These are phyloP conservation scores for Dovyalis caffra DNA, from an alignment of 345 rosid species.

Conservation along the genomic window DNA sequence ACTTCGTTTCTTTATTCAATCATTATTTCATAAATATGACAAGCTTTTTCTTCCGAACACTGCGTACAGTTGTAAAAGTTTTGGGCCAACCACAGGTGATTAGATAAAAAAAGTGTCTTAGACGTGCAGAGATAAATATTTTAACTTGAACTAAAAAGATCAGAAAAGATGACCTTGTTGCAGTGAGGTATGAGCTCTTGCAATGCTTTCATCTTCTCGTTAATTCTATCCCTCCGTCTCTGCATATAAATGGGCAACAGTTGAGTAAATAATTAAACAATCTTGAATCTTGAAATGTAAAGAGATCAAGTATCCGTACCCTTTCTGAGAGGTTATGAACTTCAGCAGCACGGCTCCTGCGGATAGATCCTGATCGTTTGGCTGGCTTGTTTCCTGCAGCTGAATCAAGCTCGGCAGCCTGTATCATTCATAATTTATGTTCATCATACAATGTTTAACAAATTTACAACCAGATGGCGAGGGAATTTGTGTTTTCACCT, in stretches of 20 bases:
- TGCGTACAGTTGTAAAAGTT: not conserved
- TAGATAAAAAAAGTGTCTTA: not conserved
- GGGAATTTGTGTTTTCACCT: not conserved
- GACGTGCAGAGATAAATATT: not conserved
- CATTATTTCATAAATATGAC: not conserved
- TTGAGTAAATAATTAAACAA: not conserved
- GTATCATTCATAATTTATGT: not conserved
- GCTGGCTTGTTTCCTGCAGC: not conserved
- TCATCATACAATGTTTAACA: not conserved
- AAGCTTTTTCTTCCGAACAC: not conserved
- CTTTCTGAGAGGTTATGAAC: conserved; percentile 60
- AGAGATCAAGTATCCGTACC: conserved; percentile 26
- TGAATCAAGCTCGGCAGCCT: not conserved
- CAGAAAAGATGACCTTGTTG: conserved; percentile 39
- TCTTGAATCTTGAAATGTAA: not conserved
- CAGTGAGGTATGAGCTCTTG: conserved; percentile 74
- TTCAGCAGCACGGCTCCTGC: conserved; percentile 47
- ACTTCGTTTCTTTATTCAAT: not conserved
- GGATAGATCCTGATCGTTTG: conserved; percentile 32
- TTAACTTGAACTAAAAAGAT: not conserved
- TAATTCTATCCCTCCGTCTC: conserved; percentile 69
- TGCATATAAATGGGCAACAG: conserved; percentile 6
- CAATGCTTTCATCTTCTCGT: conserved; percentile 70
- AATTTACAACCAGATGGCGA: not conserved
- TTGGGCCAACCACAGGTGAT: not conserved